Base-by-base conservation (phyloP, 495 filamentous ascomycete genomes). In the Hypoxylon perforatum region DNA sequence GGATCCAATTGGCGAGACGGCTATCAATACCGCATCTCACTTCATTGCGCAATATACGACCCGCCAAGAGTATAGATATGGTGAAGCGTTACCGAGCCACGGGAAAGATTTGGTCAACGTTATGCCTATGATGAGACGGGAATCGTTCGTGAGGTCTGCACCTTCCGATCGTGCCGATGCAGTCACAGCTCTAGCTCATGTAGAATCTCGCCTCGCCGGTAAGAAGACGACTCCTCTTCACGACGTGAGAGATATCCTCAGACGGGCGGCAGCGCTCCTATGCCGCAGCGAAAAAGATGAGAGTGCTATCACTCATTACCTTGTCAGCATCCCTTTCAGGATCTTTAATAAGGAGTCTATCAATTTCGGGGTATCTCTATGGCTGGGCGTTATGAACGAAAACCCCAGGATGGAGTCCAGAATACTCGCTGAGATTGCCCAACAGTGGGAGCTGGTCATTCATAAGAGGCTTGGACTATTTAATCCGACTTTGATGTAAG, bases 21-120 rank as follows among this genome's bases (percentile, higher is more conserved):
- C 87, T 46, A 87, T 96, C 63, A 95, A 98, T 69, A 90, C 93
- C 12, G 94, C 92, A 11, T 97, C 94, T 12, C 93, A 97, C 74
- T 97, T 99, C 68, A 89, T 98, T 73, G 91, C 93, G 30, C 92
- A 97, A 72, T 97, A 98, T 71, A 97, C 94, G n/a, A 95, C 91
- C 19, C 91, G 95, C 8, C 96, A 98, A 73, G 93, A 93, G 68
- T 98, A 98, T 74, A 87, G 91, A 25, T 91, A 91, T 62, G 85
- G 90, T 12, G 92, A 96, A 71, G 78, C 87, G 10, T 73, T 89
- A 39, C 85, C 87, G 10, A 87, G 87, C 38, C 82, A 88, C 62
- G 84, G 85, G 51, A 75, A 79, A 50, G 89, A 92, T 58, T 85
- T 88, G 83, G 67, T 87, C 22, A 81, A 80, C 36, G 81, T 87